A percentile compares a stretch with the other conserved stretches of the same genome.
Evolutionary conservation across 306 rosid species (phyloP).

Genomic region (Pterocarpus santalinus): DNA sequence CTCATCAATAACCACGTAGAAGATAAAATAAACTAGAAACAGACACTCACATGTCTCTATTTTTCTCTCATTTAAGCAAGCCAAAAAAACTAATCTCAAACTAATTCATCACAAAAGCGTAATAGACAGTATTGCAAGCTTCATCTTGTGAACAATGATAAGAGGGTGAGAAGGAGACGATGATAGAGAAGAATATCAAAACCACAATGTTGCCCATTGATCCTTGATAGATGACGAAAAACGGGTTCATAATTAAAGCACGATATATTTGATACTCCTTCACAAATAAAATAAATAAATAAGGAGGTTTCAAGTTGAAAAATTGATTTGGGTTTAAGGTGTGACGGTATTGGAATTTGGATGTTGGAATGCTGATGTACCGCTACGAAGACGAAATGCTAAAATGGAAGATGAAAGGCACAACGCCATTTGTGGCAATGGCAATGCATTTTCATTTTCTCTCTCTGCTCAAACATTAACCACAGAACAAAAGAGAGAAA

Average conservation of each 20-base stretch:
- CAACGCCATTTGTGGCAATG: slow-evolving; percentile 30
- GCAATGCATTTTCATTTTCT: slow-evolving; percentile 4
- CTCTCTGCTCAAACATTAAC: neutral
- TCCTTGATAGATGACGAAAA: slow-evolving; percentile 35
- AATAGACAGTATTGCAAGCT: too few relatives aligned
- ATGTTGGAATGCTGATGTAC: neutral
- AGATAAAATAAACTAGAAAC: too few relatives aligned
- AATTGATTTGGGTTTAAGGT: slow-evolving; percentile 2
- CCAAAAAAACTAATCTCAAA: too few relatives aligned
- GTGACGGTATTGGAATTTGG: neutral
- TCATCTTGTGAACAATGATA: neutral
- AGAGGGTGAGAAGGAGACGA: slow-evolving; percentile 54
- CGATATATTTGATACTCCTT: neutral
- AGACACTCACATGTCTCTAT: too few relatives aligned
- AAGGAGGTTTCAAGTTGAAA: neutral
- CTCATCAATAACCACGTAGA: too few relatives aligned
- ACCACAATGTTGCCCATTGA: slow-evolving; percentile 36
- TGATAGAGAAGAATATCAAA: slow-evolving; percentile 48
- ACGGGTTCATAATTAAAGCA: slow-evolving; percentile 8
- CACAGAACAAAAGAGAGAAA: neutral
- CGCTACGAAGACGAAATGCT: neutral
- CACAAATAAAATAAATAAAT: neutral
- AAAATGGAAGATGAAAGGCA: neutral
- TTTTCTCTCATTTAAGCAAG: too few relatives aligned
- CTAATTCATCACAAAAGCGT: too few relatives aligned